Base-by-base conservation (phyloP, 192 early-diverging fungal genomes). In the Coemansia sp. region DNA sequence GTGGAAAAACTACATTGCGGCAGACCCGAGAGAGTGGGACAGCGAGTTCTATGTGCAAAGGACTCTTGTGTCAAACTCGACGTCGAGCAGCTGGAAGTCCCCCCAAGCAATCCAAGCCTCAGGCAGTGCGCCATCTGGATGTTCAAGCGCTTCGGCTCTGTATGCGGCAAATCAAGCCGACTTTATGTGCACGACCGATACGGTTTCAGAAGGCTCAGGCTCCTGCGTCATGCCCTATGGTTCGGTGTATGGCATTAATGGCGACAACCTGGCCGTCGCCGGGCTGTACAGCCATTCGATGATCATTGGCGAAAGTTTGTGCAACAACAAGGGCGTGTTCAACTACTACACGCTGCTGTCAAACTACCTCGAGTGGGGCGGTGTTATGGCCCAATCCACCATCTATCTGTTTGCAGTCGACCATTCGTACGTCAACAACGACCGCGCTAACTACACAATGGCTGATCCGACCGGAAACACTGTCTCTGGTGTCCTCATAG, bases 331-430 rank as follows among this genome's bases (percentile, higher is more conserved):
- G 6, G 46, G 44, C 23, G 66, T 80, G 11, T 75, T 59, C 53
- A 80, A 64, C 65, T 80, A 68, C 66, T 80, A 80, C 45, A 80
- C 77, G 0, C 3, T 75, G 12, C 69, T 81, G 21, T 72, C 78
- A 0, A 81, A 72, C 69, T 81, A 60, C 57, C 67, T 81, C 34
- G 78, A 81, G 56, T 81, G 78, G 78, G 78, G 73, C 5, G 78
- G 78, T 15, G 66, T 71, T 5, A 63, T 68, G n/a, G 63, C 73
- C 8, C 34, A 74, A 52, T 62, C 69, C 5, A 75, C 78, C 49
- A 72, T 81, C 33, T 81, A 81, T 44, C 66, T 81, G 49, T 81
- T 68, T 62, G 66, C 73, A 0, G 59, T 64, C 1, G 66, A 81
- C 45, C 45, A 52, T 26, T 71, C 38, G 30, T 81, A 81, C 60